Evolutionary conservation across 2,329 filamentous ascomycete genomes (phyloP).

Genomic region (Sporothrix mexicana): DNA sequence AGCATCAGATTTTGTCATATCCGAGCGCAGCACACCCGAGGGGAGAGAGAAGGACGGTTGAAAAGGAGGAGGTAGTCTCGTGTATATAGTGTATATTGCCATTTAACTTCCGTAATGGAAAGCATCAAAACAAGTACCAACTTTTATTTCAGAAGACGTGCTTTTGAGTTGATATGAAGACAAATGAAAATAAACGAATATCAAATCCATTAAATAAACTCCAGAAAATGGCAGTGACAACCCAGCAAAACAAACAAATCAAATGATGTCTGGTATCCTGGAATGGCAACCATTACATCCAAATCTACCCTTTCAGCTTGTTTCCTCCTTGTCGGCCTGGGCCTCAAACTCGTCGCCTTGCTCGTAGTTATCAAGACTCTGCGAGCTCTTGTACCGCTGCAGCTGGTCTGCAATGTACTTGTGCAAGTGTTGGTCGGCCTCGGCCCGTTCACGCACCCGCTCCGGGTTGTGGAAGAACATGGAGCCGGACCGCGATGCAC

Average conservation of each 20-base stretch:
- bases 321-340: constrained; percentile 39
- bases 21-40: not conserved
- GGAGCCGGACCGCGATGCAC: constrained; percentile 41
- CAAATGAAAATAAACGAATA: not conserved
- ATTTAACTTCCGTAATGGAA: not conserved
- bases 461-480: constrained; percentile 61
- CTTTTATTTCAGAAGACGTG: not conserved
- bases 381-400: constrained; percentile 69
- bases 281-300: not conserved
- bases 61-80: not conserved
- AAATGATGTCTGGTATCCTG: not conserved
- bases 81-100: constrained; percentile 29
- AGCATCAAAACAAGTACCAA: constrained; percentile 6
- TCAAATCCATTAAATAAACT: not conserved
- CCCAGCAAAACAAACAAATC: not conserved
- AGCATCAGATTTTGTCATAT: constrained; percentile 15
- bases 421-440: constrained; percentile 74
- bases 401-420: constrained; percentile 84
- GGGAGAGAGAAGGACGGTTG: not conserved
- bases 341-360: constrained; percentile 57
- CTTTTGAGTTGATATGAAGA: not conserved
- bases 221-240: not conserved
- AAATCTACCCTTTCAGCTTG: not conserved
- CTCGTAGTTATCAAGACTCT: constrained; percentile 48
- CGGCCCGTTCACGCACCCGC: constrained; percentile 53